Evolutionary conservation across 2,329 filamentous ascomycete species (phyloP).

Genomic region (Botrytis galanthina): DNA sequence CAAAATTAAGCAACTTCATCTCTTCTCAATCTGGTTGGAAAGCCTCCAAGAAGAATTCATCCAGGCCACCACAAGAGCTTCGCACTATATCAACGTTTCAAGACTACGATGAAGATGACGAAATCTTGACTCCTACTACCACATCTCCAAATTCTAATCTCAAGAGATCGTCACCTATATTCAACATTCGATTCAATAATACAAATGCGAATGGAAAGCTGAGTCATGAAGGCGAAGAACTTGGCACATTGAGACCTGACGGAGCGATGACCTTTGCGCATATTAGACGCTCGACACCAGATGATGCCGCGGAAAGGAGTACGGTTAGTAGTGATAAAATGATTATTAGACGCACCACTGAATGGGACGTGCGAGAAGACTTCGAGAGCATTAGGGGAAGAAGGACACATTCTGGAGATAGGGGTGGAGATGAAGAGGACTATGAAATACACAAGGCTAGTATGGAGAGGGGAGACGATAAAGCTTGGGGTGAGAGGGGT

Average conservation of each 20-base stretch:
- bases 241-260: constrained; percentile 24
- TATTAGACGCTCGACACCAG: constrained; percentile 23
- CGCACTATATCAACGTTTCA: constrained; percentile 12
- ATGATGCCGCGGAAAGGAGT: constrained; percentile 20
- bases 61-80: constrained; percentile 3
- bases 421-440: background rate
- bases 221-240: constrained; percentile 8
- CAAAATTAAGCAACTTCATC: constrained; percentile 22
- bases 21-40: constrained; percentile 21
- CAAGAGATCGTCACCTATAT: constrained; percentile 10
- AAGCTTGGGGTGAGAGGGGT: background rate
- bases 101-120: constrained; percentile 2
- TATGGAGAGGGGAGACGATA: background rate
- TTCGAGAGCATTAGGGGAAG: background rate
- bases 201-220: background rate
- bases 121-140: background rate
- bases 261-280: constrained; percentile 21
- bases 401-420: background rate
- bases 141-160: background rate
- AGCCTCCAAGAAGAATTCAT: constrained; percentile 9
- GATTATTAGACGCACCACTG: constrained; percentile 26
- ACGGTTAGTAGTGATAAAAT: constrained; percentile 25
- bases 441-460: constrained; percentile 2
- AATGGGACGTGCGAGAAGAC: constrained; percentile 26
- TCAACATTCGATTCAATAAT: constrained; percentile 14